Conservation (phyloP, 306 rosid species). For the Prunus dulcis region DNA sequence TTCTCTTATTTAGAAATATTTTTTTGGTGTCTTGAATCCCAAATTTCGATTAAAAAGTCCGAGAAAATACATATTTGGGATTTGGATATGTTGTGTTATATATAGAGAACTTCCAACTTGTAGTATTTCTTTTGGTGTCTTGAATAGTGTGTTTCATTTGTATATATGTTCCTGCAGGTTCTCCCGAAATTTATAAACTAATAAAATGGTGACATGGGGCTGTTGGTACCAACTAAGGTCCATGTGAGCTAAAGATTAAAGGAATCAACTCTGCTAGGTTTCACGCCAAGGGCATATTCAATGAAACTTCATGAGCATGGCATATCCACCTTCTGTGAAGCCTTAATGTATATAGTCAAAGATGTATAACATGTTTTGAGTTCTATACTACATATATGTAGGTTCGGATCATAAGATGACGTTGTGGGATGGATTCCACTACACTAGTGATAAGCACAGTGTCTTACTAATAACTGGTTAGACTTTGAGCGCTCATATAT, state of each 20-base stretch:
- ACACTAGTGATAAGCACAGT: too few species aligned
- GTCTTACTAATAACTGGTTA: too few species aligned
- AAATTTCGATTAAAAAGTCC: too few species aligned
- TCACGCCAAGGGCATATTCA: not conserved
- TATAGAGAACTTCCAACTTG: not conserved
- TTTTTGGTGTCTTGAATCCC: not conserved
- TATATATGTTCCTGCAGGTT: slow-evolving; percentile 2
- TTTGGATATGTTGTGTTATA: not conserved
- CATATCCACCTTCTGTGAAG: not conserved
- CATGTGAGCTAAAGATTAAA: slow-evolving; percentile 7
- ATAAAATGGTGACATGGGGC: not conserved
- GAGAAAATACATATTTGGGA: not conserved
- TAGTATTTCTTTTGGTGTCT: not conserved
- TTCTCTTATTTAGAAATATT: too few species aligned
- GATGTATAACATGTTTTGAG: not conserved
- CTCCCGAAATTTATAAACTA: not conserved
- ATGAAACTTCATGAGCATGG: not conserved
- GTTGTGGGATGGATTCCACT: too few species aligned
- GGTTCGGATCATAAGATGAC: too few species aligned
- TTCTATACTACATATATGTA: too few species aligned
- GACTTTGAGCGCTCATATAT: too few species aligned
- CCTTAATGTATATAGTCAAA: not conserved
- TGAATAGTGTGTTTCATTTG: slow-evolving; percentile 2
- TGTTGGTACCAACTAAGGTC: not conserved
- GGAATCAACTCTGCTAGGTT: not conserved